Conservation (phyloP, 192 early-diverging fungal species). For the Umbelopsis vinacea region DNA sequence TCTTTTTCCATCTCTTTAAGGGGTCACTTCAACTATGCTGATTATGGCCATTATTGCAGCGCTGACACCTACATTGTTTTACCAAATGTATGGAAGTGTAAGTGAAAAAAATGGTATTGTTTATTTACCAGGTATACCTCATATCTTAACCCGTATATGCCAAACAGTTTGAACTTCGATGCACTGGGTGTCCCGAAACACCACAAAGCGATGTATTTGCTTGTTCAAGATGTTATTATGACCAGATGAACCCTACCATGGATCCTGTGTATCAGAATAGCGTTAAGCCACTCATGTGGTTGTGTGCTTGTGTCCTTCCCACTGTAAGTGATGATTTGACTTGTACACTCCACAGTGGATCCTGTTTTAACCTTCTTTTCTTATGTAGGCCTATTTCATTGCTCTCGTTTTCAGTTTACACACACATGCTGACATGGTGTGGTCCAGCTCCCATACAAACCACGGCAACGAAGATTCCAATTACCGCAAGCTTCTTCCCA, state of each 20-base stretch:
- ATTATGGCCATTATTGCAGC: conserved; percentile 92
- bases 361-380: conserved; percentile 13
- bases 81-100: conserved; percentile 84
- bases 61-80: conserved; percentile 94
- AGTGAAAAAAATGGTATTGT: conserved; percentile 21
- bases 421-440: conserved; percentile 84
- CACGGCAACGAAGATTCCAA: conserved; percentile 34
- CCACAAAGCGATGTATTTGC: conserved; percentile 25
- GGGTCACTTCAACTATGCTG: conserved; percentile 94
- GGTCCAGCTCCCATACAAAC: conserved; percentile 61
- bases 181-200: conserved; percentile 51
- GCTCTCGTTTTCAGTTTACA: conserved; percentile 93
- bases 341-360: background rate
- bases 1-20: conserved; percentile 24
- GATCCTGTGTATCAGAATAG: conserved; percentile 82
- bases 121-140: no score
- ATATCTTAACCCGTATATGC: no score
- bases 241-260: conserved; percentile 63
- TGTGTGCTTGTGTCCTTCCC: conserved; percentile 79
- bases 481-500: conserved; percentile 51
- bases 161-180: conserved; percentile 58
- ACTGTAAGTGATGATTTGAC: conserved; percentile 42
- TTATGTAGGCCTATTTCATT: conserved; percentile 79
- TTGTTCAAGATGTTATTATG: conserved; percentile 71
- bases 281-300: conserved; percentile 84